These are phyloP conservation scores for Omphalotus olearius DNA, from an alignment of 1,284 basidiomycete species.

Conservation along the genomic window DNA sequence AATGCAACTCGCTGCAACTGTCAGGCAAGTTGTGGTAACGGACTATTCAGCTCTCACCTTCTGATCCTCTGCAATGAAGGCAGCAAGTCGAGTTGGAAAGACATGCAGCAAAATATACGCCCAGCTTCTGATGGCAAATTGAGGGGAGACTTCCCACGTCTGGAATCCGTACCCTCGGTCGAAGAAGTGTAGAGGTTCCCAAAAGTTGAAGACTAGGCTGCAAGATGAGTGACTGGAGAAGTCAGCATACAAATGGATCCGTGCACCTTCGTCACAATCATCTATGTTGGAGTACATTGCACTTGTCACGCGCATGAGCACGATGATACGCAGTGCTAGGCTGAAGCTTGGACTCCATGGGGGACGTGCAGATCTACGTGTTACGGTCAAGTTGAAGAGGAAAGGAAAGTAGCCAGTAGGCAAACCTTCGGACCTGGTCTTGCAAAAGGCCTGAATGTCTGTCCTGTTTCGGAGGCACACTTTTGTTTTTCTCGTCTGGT, in stretches of 20 bases:
- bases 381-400: constrained; percentile 7
- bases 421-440: constrained; percentile 68
- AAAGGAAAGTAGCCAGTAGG: not conserved
- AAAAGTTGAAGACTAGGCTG: constrained; percentile 90
- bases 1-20: constrained; percentile 69
- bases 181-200: constrained; percentile 95
- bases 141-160: constrained; percentile 95
- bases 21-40: not conserved
- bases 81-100: constrained; percentile 45
- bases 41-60: constrained; percentile 38
- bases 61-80: constrained; percentile 37
- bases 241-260: not conserved
- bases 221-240: constrained; percentile 10
- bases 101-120: constrained; percentile 83
- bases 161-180: constrained; percentile 86
- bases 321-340: constrained; percentile 77
- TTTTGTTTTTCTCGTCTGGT: constrained; percentile 34
- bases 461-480: constrained; percentile 23
- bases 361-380: constrained; percentile 54
- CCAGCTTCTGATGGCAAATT: constrained; percentile 92
- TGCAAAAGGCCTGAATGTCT: constrained; percentile 68
- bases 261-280: constrained; percentile 94
- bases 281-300: constrained; percentile 96
- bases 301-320: constrained; percentile 78
- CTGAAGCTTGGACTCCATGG: constrained; percentile 86